These are phyloP conservation scores for Hondaea fermentalgiana DNA, from an alignment of 108 stramenopile species.

Conservation along the genomic window DNA sequence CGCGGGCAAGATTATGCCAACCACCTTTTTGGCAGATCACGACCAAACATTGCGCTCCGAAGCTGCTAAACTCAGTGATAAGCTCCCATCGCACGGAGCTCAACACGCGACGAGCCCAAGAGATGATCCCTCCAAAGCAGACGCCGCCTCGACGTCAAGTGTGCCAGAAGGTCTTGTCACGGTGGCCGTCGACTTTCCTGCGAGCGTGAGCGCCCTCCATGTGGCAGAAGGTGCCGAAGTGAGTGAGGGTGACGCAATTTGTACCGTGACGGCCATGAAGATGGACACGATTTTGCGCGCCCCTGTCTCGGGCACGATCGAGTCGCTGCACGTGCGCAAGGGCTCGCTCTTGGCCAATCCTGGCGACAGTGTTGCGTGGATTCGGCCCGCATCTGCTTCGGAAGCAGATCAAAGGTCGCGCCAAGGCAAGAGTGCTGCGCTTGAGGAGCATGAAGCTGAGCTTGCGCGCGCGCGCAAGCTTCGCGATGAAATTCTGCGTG, in stretches of 20 bases:
- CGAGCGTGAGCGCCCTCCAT: conserved; percentile 80
- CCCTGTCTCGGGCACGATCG: conserved; percentile 66
- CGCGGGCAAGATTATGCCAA: conserved; percentile 19
- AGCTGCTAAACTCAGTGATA: neutral
- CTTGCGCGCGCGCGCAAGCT: neutral
- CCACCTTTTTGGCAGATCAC: neutral
- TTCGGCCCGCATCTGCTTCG: conserved; percentile 30
- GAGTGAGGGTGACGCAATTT: conserved; percentile 68
- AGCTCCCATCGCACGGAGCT: neutral
- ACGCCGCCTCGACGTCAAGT: conserved; percentile 17
- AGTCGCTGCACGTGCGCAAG: conserved; percentile 61
- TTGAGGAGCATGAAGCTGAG: neutral
- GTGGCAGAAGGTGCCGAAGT: conserved; percentile 74
- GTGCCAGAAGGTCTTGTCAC: conserved; percentile 33
- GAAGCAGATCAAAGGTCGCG: neutral
- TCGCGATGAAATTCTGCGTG: neutral
- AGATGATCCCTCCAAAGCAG: conserved; percentile 25
- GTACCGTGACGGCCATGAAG: conserved; percentile 88
- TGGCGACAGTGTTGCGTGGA: conserved; percentile 77
- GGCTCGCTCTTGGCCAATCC: conserved; percentile 66
- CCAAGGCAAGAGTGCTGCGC: neutral
- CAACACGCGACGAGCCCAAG: neutral
- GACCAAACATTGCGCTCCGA: neutral
- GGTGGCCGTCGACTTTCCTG: conserved; percentile 91
- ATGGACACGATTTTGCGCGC: conserved; percentile 94